Conservation (phyloP, 2,329 filamentous ascomycete genomes). For the Aspergillus ustus region DNA sequence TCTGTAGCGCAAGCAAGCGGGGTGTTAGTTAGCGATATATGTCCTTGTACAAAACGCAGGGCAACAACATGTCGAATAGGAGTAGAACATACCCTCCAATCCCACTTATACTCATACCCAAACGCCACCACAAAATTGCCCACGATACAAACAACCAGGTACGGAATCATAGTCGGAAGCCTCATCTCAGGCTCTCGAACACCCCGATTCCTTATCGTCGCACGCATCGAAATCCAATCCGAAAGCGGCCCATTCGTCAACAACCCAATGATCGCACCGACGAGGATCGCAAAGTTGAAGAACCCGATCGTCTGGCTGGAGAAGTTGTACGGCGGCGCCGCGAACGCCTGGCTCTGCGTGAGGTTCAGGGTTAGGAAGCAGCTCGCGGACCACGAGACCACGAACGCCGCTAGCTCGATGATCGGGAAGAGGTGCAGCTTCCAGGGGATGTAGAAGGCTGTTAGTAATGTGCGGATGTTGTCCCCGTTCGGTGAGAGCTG, state of each 20-base stretch:
- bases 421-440: constrained; percentile 67
- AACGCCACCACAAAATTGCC: constrained; percentile 62
- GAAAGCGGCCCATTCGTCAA: constrained; percentile 59
- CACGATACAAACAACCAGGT: constrained; percentile 60
- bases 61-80: no score
- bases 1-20: constrained; percentile 25
- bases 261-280: constrained; percentile 60
- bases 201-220: constrained; percentile 58
- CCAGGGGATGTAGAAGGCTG: constrained; percentile 65
- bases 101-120: constrained; percentile 59
- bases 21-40: no score
- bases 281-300: constrained; percentile 61
- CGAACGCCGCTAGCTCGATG: constrained; percentile 65
- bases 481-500: constrained; percentile 50
- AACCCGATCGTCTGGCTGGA: constrained; percentile 57
- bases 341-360: constrained; percentile 61
- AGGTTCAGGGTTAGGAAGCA: constrained; percentile 65
- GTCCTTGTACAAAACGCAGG: no score
- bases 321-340: constrained; percentile 61
- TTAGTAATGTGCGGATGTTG: constrained; percentile 48
- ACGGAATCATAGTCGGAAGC: constrained; percentile 61
- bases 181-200: constrained; percentile 65
- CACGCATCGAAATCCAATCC: constrained; percentile 61
- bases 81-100: constrained; percentile 50
- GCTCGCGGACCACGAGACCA: constrained; percentile 64